phyloP scores from a whole-genome alignment of 176 grass and related monocot genomes.

The Pontederia crassipes region DNA sequence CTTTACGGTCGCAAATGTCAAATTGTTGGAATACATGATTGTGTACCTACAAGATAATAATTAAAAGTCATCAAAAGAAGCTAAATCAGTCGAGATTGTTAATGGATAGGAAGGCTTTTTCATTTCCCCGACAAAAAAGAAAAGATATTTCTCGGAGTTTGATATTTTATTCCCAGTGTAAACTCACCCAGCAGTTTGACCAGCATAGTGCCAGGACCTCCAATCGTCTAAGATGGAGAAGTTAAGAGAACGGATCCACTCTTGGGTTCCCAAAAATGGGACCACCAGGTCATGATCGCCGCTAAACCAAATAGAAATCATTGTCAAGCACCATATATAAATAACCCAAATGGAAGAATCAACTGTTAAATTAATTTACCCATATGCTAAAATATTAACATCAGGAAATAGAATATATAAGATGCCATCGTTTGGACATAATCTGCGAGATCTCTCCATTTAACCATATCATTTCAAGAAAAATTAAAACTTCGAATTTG shows the following conservation, averaged over 20 bases:
- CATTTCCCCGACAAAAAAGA: too few species aligned
- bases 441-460: not conserved
- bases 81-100: not conserved
- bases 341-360: not conserved
- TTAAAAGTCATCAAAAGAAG: not conserved
- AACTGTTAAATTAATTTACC: too few species aligned
- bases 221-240: slow-evolving; percentile 30
- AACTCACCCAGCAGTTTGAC: slow-evolving; percentile 33
- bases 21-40: slow-evolving; percentile 25
- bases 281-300: slow-evolving; percentile 28
- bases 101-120: not conserved
- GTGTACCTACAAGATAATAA: slow-evolving; percentile 16
- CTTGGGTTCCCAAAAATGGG: slow-evolving; percentile 33
- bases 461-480: too few species aligned
- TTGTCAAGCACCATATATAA: not conserved
- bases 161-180: not conserved
- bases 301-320: not conserved
- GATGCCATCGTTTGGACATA: too few species aligned
- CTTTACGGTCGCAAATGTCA: slow-evolving; percentile 46
- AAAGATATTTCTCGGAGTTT: not conserved
- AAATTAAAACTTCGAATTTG: not conserved
- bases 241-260: slow-evolving; percentile 42
- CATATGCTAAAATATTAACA: not conserved
- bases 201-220: slow-evolving; percentile 42
- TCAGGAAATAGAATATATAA: not conserved